phyloP scores from a whole-genome alignment of 2,329 filamentous ascomycete genomes.

The Setomelanomma holmii region DNA sequence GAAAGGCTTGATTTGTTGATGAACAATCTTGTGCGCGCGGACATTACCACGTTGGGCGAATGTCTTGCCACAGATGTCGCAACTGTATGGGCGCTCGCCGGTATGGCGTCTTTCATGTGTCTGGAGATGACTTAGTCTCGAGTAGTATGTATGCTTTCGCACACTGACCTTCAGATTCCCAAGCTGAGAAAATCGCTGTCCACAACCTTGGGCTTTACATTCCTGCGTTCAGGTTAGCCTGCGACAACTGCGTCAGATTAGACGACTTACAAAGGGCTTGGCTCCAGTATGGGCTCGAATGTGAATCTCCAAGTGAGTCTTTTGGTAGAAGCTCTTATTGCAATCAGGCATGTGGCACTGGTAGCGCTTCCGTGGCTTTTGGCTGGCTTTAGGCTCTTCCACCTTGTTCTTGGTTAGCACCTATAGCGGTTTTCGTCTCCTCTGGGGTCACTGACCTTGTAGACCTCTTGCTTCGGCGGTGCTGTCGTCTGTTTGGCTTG shows the following conservation, averaged over 20 bases:
- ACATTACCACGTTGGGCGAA: constrained; percentile 90
- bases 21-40: constrained; percentile 81
- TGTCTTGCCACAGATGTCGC: constrained; percentile 78
- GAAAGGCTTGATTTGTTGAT: constrained; percentile 78
- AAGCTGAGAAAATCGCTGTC: constrained; percentile 83
- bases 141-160: no score
- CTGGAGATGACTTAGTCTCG: constrained; percentile 51
- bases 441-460: constrained; percentile 37
- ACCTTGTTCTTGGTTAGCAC: constrained; percentile 23
- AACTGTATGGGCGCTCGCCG: constrained; percentile 83
- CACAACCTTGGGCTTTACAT: constrained; percentile 76
- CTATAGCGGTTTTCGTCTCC: neutral
- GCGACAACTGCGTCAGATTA: neutral
- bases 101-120: constrained; percentile 89
- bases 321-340: constrained; percentile 84
- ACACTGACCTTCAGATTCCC: constrained; percentile 82
- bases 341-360: constrained; percentile 77
- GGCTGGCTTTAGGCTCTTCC: constrained; percentile 33
- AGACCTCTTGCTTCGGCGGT: constrained; percentile 30
- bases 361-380: constrained; percentile 69
- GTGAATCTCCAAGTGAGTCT: constrained; percentile 92
- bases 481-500: constrained; percentile 68
- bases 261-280: constrained; percentile 79
- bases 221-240: constrained; percentile 48
- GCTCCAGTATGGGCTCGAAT: constrained; percentile 85